Base-by-base conservation (phyloP, 352 stramenopile species). In the Pythium diclinum region DNA sequence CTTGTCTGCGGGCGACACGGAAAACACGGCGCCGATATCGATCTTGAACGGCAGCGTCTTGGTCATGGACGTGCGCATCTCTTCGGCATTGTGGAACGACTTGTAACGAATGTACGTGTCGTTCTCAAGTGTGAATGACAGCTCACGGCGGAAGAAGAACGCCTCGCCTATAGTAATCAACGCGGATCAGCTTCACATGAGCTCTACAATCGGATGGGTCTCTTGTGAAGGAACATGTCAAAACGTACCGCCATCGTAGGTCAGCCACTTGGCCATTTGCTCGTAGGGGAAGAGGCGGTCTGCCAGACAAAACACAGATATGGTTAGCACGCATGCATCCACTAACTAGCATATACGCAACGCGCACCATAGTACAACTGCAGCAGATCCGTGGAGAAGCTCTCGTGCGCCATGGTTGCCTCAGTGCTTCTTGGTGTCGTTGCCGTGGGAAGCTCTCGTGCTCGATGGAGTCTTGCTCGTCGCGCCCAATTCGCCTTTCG, bases 91-190 rank as follows among this genome's bases (percentile, higher is more conserved):
- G 75, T 87, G 79, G 74, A 97, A 98, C 68, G 81, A 79, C 68
- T 99, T 97, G 83, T 99, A 99, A 11, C 98, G 96, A 68, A 99
- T 99, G 85, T 99, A 99, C 51, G 98, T 97, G 87, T 99, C 98
- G 74, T 99, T 97, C 56, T 98, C 96, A 36, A 97, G 79, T 33
- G 97, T 99, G 71, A 99, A 99, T 60, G 92, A 99, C 62, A 99
- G 97, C 83, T 99, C 98, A 23, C 98, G 87, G 25, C 92, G 88
- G 56, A 88, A 84, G 30, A 99, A 88, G 19, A 84, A 79, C 34
- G 76, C 67, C 59, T 92, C 83, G 25, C 82, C 83, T 92, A 63
- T 8, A 52, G 23, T 16, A 47, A 30, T 0, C 28, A 13, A 57
- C 28, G 59, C 5, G 65, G 36, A 44, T 17, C 38, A 63, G 30